These are phyloP conservation scores for Amanita fuliginea DNA, from an alignment of 768 basidiomycete genomes.

Conservation along the genomic window DNA sequence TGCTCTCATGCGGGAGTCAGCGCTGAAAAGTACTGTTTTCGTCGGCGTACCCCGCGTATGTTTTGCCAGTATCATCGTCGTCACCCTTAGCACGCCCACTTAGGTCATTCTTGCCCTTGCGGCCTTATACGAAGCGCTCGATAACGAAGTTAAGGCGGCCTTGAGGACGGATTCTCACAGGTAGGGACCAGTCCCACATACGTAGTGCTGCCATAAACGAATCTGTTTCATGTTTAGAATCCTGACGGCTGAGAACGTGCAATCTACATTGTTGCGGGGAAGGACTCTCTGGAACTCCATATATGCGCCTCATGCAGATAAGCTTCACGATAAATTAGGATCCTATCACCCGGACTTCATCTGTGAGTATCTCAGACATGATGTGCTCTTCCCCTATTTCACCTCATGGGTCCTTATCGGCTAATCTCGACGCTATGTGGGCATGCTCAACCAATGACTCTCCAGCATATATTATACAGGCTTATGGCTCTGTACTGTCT, in stretches of 20 bases:
- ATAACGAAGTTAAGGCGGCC: conserved; percentile 68
- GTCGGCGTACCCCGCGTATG: conserved; percentile 78
- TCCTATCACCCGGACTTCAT: conserved; percentile 92
- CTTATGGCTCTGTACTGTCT: conserved; percentile 69
- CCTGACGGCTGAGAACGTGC: conserved; percentile 51
- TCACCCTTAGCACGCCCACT: background rate
- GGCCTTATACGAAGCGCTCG: conserved; percentile 64
- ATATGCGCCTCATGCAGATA: conserved; percentile 82
- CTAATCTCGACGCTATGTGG: conserved; percentile 18
- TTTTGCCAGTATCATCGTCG: conserved; percentile 11
- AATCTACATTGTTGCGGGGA: conserved; percentile 59
- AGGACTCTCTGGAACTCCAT: conserved; percentile 74
- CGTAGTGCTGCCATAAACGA: conserved; percentile 8
- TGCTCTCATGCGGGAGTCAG: conserved; percentile 82
- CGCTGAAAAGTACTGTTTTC: conserved; percentile 83
- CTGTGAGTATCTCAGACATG: conserved; percentile 41
- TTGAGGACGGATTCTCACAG: conserved; percentile 59
- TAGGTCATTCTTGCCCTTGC: conserved; percentile 78
- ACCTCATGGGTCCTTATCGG: conserved; percentile 14
- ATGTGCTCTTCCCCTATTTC: conserved; percentile 13
- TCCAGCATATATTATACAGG: conserved; percentile 78
- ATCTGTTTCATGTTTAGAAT: conserved; percentile 31
- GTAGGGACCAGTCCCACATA: conserved; percentile 25
- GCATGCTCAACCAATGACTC: conserved; percentile 8
- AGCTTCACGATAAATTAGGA: conserved; percentile 79